Percentiles rank a stretch among this genome's conserved stretches.
These are phyloP conservation scores for Areca catechu DNA, from an alignment of 176 grass and related monocot species.

Conservation along the genomic window DNA sequence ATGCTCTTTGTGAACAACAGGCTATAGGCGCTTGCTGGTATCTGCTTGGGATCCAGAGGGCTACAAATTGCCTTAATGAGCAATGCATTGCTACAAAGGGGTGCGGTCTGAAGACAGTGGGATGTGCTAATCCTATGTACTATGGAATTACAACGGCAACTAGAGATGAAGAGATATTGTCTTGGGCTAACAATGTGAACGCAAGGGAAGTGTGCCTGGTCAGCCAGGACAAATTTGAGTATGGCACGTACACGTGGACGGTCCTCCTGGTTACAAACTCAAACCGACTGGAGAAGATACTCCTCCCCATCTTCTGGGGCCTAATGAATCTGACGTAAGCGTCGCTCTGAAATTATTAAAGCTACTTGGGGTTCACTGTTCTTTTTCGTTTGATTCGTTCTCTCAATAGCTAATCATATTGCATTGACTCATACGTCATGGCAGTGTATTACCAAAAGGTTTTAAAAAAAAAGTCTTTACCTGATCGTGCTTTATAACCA, in stretches of 20 bases:
- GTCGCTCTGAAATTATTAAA: not conserved
- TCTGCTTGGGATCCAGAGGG: constrained; percentile 75
- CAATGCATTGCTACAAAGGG: constrained; percentile 29
- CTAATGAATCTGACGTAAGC: constrained; percentile 74
- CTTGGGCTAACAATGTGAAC: constrained; percentile 39
- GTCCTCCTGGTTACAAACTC: constrained; percentile 65
- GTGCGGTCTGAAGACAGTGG: constrained; percentile 31
- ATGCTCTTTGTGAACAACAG: constrained; percentile 17
- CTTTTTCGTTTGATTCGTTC: not conserved
- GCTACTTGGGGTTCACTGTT: not conserved
- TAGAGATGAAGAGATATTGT: constrained; percentile 20
- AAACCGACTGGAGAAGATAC: constrained; percentile 64
- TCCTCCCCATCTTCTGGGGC: constrained; percentile 97
- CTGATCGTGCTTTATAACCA: no score
- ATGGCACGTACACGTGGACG: constrained; percentile 80
- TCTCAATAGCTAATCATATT: not conserved
- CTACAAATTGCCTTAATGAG: constrained; percentile 55
- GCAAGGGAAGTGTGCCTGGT: constrained; percentile 39
- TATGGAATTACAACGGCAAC: constrained; percentile 21
- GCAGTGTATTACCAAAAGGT: no score
- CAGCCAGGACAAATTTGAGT: constrained; percentile 47
- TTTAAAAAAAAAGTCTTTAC: no score
- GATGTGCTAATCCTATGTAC: constrained; percentile 50
- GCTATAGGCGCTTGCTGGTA: constrained; percentile 90
- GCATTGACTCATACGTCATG: no score